Percentiles rank a stretch among this genome's conserved stretches.
Conservation (phyloP, 345 rosid genomes). For the Camelina sativa region DNA sequence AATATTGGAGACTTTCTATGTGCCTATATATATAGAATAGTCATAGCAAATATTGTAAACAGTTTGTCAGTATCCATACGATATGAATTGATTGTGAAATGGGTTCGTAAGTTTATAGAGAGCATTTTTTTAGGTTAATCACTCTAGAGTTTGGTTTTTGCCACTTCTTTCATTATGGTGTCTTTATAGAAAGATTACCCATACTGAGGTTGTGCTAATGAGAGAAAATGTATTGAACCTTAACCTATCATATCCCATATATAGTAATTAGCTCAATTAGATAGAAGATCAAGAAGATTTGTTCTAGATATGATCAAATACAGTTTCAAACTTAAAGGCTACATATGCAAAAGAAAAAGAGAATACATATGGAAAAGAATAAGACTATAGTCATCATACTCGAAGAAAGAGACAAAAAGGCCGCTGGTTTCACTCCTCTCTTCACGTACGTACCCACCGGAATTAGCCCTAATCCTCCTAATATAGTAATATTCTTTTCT, state of each 20-base stretch:
- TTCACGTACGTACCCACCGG: conserved; percentile 29
- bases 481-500: background rate
- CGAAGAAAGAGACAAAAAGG: conserved; percentile 32
- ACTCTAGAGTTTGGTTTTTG: no score
- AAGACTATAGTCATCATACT: background rate
- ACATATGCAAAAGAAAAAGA: background rate
- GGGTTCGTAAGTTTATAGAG: background rate
- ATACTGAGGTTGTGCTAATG: background rate
- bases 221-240: background rate
- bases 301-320: background rate
- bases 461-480: conserved; percentile 27
- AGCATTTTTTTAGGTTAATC: background rate
- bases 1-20: background rate
- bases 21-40: background rate
- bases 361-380: background rate
- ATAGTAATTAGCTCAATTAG: background rate
- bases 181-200: background rate
- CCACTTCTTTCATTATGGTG: no score
- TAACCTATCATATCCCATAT: background rate
- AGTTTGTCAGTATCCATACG: background rate
- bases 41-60: background rate
- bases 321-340: background rate
- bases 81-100: background rate
- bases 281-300: background rate
- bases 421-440: conserved; percentile 37